Conservation (phyloP, 1,284 basidiomycete genomes). For the Amylostereum chailletii region DNA sequence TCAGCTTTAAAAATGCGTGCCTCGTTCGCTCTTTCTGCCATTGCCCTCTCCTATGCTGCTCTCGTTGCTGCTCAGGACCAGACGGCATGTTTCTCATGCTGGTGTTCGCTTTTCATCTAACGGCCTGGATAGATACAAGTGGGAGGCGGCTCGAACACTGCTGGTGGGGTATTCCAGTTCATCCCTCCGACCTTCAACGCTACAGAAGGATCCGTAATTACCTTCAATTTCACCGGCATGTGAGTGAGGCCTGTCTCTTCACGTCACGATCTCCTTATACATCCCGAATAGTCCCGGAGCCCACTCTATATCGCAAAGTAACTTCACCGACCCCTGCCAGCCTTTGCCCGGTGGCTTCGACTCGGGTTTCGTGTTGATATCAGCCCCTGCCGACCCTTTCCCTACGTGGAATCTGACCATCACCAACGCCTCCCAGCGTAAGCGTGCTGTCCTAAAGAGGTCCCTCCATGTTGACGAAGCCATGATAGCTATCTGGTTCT, state of each 20-base stretch:
- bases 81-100: conserved; percentile 1
- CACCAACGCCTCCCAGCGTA: conserved; percentile 31
- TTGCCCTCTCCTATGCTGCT: conserved; percentile 13
- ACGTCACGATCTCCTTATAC: conserved; percentile 1
- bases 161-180: conserved; percentile 32
- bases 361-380: conserved; percentile 32
- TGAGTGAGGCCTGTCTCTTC: conserved; percentile 15
- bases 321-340: conserved; percentile 36
- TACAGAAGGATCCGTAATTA: conserved; percentile 34
- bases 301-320: conserved; percentile 47
- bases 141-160: conserved; percentile 2
- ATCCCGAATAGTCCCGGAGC: conserved; percentile 28
- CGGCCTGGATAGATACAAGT: conserved; percentile 1
- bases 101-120: not conserved
- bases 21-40: not conserved
- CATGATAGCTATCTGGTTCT: conserved; percentile 47
- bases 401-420: conserved; percentile 39
- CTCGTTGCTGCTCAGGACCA: conserved; percentile 15
- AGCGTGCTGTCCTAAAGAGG: conserved; percentile 8
- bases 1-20: too few relatives aligned
- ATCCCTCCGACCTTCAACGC: conserved; percentile 33
- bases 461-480: not conserved
- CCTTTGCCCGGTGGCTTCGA: conserved; percentile 35
- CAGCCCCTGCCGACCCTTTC: conserved; percentile 15
- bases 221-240: conserved; percentile 37